These are phyloP conservation scores for Entamoeba moshkovskii DNA, from an alignment of 208 protist species.

Conservation along the genomic window DNA sequence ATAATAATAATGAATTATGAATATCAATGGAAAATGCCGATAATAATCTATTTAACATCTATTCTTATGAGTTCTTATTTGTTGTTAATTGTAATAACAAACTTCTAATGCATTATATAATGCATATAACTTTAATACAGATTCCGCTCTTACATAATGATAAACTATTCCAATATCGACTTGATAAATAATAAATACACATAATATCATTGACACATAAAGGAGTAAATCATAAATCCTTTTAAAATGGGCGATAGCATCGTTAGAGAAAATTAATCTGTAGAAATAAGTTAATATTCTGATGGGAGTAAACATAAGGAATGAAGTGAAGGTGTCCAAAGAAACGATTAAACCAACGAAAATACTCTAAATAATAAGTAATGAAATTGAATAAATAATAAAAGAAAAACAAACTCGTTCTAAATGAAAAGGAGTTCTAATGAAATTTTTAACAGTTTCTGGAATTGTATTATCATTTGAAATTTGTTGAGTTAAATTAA, in stretches of 20 bases:
- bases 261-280: not conserved
- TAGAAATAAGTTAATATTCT: not conserved
- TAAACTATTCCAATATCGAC: not conserved
- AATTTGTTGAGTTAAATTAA: not conserved
- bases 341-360: not conserved
- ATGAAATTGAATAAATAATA: too few species aligned
- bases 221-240: not conserved
- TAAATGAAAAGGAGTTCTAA: not conserved
- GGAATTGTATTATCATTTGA: not conserved
- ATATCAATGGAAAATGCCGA: not conserved
- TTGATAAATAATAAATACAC: not conserved
- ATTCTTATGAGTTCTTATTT: too few species aligned
- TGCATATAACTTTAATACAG: not conserved
- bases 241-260: not conserved
- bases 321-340: not conserved
- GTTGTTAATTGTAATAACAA: too few species aligned
- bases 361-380: not conserved
- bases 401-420: not conserved
- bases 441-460: not conserved
- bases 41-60: not conserved
- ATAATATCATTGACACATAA: not conserved
- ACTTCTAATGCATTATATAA: not conserved
- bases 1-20: not conserved
- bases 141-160: not conserved
- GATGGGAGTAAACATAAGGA: not conserved